Evolutionary conservation across 169 alveolate species (phyloP).

Genomic region (Cryptosporidium ubiquitum): DNA sequence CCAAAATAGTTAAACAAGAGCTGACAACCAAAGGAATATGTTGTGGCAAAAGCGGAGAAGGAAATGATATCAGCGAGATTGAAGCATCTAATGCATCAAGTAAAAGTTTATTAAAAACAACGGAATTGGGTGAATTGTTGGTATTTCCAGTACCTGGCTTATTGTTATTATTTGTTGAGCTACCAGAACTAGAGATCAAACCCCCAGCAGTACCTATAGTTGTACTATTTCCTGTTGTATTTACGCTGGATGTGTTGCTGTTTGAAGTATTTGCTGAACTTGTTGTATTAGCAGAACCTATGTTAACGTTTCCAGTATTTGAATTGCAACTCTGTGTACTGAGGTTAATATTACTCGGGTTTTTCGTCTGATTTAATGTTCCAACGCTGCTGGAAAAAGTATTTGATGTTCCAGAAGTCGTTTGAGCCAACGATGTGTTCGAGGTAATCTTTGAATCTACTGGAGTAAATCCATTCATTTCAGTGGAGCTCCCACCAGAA

Average conservation of each 20-base stretch:
- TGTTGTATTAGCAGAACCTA: not conserved
- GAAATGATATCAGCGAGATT: constrained; percentile 45
- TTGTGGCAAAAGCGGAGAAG: constrained; percentile 52
- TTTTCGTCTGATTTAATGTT: not conserved
- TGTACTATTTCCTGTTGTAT: not conserved
- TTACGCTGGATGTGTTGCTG: not conserved
- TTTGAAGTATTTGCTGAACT: not conserved
- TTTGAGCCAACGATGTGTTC: not conserved
- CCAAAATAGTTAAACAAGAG: constrained; percentile 62
- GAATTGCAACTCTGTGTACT: not conserved
- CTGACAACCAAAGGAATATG: constrained; percentile 58
- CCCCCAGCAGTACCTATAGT: not conserved
- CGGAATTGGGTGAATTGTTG: not conserved
- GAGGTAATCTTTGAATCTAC: not conserved
- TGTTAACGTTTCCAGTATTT: not conserved
- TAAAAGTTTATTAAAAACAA: constrained; percentile 34
- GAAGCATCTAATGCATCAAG: constrained; percentile 61
- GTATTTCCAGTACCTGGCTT: constrained; percentile 12
- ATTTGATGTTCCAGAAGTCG: not conserved
- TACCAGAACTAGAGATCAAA: not conserved
- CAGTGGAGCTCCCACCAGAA: not conserved
- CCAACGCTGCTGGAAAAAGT: not conserved
- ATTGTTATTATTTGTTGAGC: not conserved
- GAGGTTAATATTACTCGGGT: not conserved
- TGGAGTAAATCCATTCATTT: not conserved